phyloP scores from a whole-genome alignment of 2,329 filamentous ascomycete genomes.

The Phoma sp. region DNA sequence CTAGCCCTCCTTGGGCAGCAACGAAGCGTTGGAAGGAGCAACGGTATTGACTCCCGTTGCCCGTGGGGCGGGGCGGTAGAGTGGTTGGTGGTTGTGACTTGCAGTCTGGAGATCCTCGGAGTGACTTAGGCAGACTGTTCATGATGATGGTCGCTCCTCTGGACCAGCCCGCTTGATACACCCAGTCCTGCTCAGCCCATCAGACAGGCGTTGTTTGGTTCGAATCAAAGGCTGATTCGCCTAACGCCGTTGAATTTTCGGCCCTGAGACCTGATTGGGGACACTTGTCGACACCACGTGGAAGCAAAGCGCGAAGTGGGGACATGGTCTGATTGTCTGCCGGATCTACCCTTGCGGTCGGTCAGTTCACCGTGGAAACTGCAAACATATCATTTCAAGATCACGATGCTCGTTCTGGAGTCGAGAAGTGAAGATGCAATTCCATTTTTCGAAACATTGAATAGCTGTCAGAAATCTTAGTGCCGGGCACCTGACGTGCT shows the following conservation, averaged over 20 bases:
- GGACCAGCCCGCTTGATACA: no score
- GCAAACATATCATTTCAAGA: not conserved
- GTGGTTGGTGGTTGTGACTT: not conserved
- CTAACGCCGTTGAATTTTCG: not conserved
- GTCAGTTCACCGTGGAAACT: not conserved
- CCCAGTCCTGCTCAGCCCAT: no score
- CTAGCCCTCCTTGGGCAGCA: not conserved
- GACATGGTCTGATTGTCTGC: constrained; percentile 4
- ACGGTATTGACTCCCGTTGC: not conserved
- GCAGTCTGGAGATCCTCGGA: not conserved
- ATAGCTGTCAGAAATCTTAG: not conserved
- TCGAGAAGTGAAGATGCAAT: not conserved
- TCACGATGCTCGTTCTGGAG: not conserved
- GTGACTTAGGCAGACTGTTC: not conserved
- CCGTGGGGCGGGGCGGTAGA: not conserved
- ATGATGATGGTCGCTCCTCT: no score
- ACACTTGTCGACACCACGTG: not conserved
- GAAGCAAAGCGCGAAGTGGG: not conserved
- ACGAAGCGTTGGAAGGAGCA: not conserved
- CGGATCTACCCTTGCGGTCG: constrained; percentile 8
- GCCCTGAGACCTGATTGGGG: not conserved
- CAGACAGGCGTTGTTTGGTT: not conserved
- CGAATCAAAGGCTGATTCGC: not conserved
- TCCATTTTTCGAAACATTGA: not conserved
- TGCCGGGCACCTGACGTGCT: not conserved